Evolutionary conservation across 2,329 filamentous ascomycete genomes (phyloP).

Genomic region (Penicillium sclerotiorum): DNA sequence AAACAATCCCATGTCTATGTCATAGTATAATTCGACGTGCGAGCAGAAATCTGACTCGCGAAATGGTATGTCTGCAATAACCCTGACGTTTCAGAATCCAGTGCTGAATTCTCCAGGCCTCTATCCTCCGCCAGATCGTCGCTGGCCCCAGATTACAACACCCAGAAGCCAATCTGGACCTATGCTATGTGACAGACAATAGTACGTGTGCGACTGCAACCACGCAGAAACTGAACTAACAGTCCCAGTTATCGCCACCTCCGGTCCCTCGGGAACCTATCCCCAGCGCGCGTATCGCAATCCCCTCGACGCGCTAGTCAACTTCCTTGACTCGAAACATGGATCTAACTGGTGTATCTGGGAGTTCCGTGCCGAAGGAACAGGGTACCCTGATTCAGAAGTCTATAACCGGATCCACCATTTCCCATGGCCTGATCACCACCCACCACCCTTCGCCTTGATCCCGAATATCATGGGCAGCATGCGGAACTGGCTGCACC

Average conservation of each 20-base stretch:
- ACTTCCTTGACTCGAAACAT: slow-evolving; percentile 85
- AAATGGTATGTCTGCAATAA: slow-evolving; percentile 1
- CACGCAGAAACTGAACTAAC: neutral
- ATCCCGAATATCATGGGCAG: slow-evolving; percentile 87
- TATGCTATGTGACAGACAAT: slow-evolving; percentile 92
- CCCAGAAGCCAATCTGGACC: slow-evolving; percentile 82
- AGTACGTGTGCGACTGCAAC: slow-evolving; percentile 39
- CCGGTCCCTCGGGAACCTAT: slow-evolving; percentile 85
- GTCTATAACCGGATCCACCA: slow-evolving; percentile 85
- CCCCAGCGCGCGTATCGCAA: slow-evolving; percentile 93
- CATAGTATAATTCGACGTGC: no score
- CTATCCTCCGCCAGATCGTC: slow-evolving; percentile 85
- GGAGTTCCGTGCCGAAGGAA: slow-evolving; percentile 97
- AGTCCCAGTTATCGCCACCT: slow-evolving; percentile 66
- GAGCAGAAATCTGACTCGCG: slow-evolving; percentile 7
- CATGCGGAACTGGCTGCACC: slow-evolving; percentile 84
- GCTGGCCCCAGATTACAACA: slow-evolving; percentile 83
- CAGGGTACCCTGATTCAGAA: slow-evolving; percentile 87
- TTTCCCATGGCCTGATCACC: slow-evolving; percentile 96
- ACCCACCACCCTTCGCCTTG: slow-evolving; percentile 88
- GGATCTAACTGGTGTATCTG: slow-evolving; percentile 87
- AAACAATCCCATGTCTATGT: no score
- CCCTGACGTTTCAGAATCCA: neutral
- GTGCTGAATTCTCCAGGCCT: slow-evolving; percentile 53
- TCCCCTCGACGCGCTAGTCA: slow-evolving; percentile 81